These are phyloP conservation scores for Orbilia oligospora DNA, from an alignment of 2,329 filamentous ascomycete species.

Conservation along the genomic window DNA sequence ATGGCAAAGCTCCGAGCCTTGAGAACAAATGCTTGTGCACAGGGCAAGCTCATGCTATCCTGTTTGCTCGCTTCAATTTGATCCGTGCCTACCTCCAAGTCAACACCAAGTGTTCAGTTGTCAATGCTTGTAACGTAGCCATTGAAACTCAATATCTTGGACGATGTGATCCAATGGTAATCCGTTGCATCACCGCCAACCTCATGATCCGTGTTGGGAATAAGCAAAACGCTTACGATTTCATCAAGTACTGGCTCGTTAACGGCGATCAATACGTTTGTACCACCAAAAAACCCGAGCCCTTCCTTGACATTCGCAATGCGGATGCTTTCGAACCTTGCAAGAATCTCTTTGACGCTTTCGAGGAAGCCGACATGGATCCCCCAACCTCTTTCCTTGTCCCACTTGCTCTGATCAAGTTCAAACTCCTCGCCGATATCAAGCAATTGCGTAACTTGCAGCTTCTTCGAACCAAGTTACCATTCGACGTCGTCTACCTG, in stretches of 20 bases:
- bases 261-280: constrained; percentile 43
- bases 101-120: background rate
- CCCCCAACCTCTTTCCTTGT: constrained; percentile 15
- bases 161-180: constrained; percentile 31
- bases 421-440: constrained; percentile 31
- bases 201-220: constrained; percentile 22
- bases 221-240: constrained; percentile 38
- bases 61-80: constrained; percentile 15
- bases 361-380: background rate
- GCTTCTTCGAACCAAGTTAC: constrained; percentile 17
- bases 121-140: constrained; percentile 17
- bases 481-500: constrained; percentile 24
- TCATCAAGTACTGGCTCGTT: constrained; percentile 36
- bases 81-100: background rate
- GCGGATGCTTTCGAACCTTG: constrained; percentile 18
- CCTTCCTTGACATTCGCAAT: constrained; percentile 24
- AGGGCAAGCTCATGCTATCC: background rate
- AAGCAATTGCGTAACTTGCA: constrained; percentile 34
- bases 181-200: constrained; percentile 26
- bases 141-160: constrained; percentile 24
- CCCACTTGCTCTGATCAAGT: constrained; percentile 29
- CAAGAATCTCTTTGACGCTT: background rate
- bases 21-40: constrained; percentile 20
- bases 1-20: background rate
- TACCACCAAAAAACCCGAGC: background rate